Evolutionary conservation across 306 rosid species (phyloP), one percentile per base, ranked within the genome.

Genomic region (Bauhinia variegata): DNA sequence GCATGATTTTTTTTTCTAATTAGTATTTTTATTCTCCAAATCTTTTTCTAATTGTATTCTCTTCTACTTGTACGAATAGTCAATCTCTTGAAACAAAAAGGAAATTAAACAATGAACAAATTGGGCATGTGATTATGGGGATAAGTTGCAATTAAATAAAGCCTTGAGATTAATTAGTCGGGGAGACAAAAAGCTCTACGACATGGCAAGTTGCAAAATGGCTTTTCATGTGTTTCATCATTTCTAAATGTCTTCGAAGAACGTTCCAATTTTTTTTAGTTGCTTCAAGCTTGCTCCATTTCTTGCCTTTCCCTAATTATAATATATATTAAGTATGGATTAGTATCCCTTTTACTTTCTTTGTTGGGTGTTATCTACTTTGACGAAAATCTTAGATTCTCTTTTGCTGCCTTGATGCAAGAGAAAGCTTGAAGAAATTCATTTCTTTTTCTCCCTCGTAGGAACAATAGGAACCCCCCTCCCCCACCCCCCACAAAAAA

Each of bases 381-480:
- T 81, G 89, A 81, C 81, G 64, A 83, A 65, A 73, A 75, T 72
- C 76, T 69, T 15, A 52, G 72, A 78, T 75, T 81, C 82, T 75
- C 84, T 75, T 66, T 59, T 72, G 14, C 76, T 49, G 69, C 90
- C 74, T 92, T 77, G 97, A 76, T 87, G 72, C 72, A 71, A 84
- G 96, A 85, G 92, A 91, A 89, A 89, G 92, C 68, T 37, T 63
- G 75, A 75, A 86, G 81, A 79, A 17, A 70, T 60, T 38, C 64
- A 28, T 33, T 42, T 17, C 76, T 74, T 12, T 50, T 70, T 72
- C 43, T 37, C 49, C 41, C 71, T 71, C 71, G 11, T 68, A 61
- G 52, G 28, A 63, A 57, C 17, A 54, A 62, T 55, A 10, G 17
- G 28, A 2, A 23, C 28, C 28, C 28, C 28, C 28, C 28, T 2